These are phyloP conservation scores for Erucastrum elatum DNA, from an alignment of 345 rosid species.

Conservation along the genomic window DNA sequence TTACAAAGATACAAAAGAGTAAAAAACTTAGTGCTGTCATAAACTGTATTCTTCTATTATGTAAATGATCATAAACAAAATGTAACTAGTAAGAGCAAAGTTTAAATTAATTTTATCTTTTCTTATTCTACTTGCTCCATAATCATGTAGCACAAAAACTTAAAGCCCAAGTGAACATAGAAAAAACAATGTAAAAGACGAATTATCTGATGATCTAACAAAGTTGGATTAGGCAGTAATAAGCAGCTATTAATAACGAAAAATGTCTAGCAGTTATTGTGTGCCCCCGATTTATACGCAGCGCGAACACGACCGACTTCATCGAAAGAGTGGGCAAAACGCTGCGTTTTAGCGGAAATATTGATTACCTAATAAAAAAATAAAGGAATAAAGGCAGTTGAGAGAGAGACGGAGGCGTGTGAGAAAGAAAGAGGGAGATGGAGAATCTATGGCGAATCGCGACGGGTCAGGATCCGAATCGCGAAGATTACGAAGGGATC, in stretches of 20 bases:
- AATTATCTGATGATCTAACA: too few relatives aligned
- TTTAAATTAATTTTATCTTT: background rate
- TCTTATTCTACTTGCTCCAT: too few relatives aligned
- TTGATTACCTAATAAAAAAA: background rate
- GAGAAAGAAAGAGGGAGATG: slow-evolving; percentile 37
- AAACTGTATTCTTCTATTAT: slow-evolving; percentile 4
- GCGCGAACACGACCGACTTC: slow-evolving; percentile 17
- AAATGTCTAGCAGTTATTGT: background rate
- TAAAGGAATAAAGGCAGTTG: background rate
- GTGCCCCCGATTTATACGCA: slow-evolving; percentile 11
- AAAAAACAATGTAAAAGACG: too few relatives aligned
- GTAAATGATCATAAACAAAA: background rate
- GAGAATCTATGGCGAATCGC: slow-evolving; percentile 69
- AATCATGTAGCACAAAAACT: too few relatives aligned
- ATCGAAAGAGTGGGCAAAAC: background rate
- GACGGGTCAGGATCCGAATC: slow-evolving; percentile 68
- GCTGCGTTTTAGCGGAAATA: background rate
- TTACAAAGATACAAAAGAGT: slow-evolving; percentile 12
- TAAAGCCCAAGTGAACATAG: too few relatives aligned
- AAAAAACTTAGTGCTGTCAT: slow-evolving; percentile 12
- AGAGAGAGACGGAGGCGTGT: background rate
- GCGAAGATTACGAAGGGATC: slow-evolving; percentile 60
- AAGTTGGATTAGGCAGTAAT: too few relatives aligned
- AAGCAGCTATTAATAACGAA: background rate
- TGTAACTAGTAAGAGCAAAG: background rate